Base-by-base conservation (phyloP, 306 rosid genomes). In the Adenanthera pavonina region DNA sequence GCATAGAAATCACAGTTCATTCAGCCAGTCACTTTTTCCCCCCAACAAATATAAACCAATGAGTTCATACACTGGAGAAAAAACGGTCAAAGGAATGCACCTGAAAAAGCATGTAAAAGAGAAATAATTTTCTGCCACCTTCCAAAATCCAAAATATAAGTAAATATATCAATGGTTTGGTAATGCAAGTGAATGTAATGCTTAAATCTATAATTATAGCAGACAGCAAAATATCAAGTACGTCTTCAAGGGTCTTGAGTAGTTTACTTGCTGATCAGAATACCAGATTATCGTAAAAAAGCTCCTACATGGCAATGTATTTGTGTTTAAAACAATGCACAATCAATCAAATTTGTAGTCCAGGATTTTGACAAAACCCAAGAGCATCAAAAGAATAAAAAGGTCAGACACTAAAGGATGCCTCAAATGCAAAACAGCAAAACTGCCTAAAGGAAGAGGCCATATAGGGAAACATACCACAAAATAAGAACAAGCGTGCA, bases 1-100 rank as follows among this genome's bases (percentile, higher is more conserved):
- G 79, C 8, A 79, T 66, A 30, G 74, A 86, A 76, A 78, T 61
- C 83, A 84, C 82, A 79, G 84, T 76, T 54, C 76, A 81, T 81
- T 78, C 52, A 74, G 84, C 46, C 57, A 65, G 73, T 73, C 69
- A 56, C 46, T 72, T n/a, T 51, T 38, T 49, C 86, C 76, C 76
- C 64, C 8, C 49, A 60, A 66, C 72, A 81, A 76, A 78, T 81
- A 81, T 68, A 34, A 72, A 75, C 74, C 57, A 81, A 74, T 47
- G 60, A 81, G 70, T 77, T 25, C 76, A 66, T 77, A 30, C 46
- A 34, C 61, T 65, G 34, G 80, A 74, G 65, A 69, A 43, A 72
- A 71, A 20, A 43, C 4, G 65, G 65, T 46, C 64, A 49, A 61
- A 33, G 72, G 52, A 59, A 76, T 15, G 30, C n/a, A 30, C 41